phyloP scores from a whole-genome alignment of 2,329 filamentous ascomycete genomes.

The Acrocalymma vagum region DNA sequence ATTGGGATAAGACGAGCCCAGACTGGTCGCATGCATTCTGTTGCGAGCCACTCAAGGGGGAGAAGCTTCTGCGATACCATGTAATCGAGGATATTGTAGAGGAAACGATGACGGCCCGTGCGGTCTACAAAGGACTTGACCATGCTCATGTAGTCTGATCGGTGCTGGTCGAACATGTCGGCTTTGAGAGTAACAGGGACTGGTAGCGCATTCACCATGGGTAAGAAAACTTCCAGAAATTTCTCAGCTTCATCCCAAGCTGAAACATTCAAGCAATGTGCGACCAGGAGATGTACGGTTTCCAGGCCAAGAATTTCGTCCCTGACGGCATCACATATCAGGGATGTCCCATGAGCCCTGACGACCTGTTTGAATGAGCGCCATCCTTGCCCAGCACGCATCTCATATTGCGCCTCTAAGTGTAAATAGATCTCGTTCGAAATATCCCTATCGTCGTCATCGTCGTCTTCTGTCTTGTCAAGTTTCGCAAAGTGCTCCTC shows the following conservation, averaged over 20 bases:
- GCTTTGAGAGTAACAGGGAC: slow-evolving; percentile 33
- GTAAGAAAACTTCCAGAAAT: slow-evolving; percentile 37
- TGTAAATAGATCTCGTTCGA: slow-evolving; percentile 50
- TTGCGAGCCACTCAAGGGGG: slow-evolving; percentile 50
- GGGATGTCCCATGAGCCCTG: slow-evolving; percentile 49
- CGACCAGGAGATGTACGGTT: slow-evolving; percentile 32
- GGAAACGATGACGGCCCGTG: slow-evolving; percentile 39
- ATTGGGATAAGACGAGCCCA: slow-evolving; percentile 45
- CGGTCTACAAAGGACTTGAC: slow-evolving; percentile 35
- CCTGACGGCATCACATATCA: slow-evolving; percentile 47
- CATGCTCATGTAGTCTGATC: slow-evolving; percentile 34
- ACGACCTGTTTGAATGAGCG: slow-evolving; percentile 50
- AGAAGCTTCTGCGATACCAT: slow-evolving; percentile 44
- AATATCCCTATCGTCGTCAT: slow-evolving; percentile 45
- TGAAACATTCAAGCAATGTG: slow-evolving; percentile 36
- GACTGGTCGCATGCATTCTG: slow-evolving; percentile 41
- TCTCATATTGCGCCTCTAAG: slow-evolving; percentile 47
- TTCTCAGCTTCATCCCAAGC: slow-evolving; percentile 47
- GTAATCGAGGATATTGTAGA: slow-evolving; percentile 43
- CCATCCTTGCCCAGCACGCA: slow-evolving; percentile 46
- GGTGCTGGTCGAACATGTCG: slow-evolving; percentile 36
- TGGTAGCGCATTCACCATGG: slow-evolving; percentile 29
- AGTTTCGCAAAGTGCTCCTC: slow-evolving; percentile 48
- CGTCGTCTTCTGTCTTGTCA: slow-evolving; percentile 35
- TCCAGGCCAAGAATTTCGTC: slow-evolving; percentile 39